Conservation (phyloP, 129 eudicot genomes). For the Flaveria trinervia region DNA sequence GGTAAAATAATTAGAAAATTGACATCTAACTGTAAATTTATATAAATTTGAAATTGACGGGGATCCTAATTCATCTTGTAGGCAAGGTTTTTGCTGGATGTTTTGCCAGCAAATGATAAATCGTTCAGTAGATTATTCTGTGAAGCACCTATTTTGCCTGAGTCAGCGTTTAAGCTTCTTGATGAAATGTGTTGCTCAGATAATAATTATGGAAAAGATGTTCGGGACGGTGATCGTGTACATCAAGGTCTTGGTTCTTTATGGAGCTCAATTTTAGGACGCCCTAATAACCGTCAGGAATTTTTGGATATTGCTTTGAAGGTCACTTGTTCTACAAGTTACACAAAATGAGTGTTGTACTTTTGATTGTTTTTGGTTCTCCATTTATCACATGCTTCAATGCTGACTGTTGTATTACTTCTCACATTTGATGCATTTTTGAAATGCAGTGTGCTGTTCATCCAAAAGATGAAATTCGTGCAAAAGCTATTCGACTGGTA, state of each 20-base stretch:
- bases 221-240: conserved; percentile 81
- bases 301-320: conserved; percentile 85
- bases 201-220: conserved; percentile 47
- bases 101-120: conserved; percentile 82
- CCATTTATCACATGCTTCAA: background rate
- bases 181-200: conserved; percentile 67
- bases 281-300: conserved; percentile 68
- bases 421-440: conserved; percentile 26
- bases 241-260: conserved; percentile 95
- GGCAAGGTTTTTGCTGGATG: conserved; percentile 77
- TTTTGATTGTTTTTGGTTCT: background rate
- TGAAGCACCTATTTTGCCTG: conserved; percentile 84
- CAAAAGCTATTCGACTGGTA: conserved; percentile 95
- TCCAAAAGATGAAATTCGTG: conserved; percentile 78
- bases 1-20: conserved; percentile 45
- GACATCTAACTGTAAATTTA: background rate
- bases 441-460: conserved; percentile 87
- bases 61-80: conserved; percentile 25
- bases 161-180: conserved; percentile 71
- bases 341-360: background rate
- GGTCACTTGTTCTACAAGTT: conserved; percentile 41
- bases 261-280: conserved; percentile 82
- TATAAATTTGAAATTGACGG: background rate
- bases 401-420: conserved; percentile 16
- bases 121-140: conserved; percentile 91